Percentiles rank a stretch among this genome's conserved stretches.
Conservation (phyloP, 2,329 filamentous ascomycete genomes). For the Phialophora verrucosa region DNA sequence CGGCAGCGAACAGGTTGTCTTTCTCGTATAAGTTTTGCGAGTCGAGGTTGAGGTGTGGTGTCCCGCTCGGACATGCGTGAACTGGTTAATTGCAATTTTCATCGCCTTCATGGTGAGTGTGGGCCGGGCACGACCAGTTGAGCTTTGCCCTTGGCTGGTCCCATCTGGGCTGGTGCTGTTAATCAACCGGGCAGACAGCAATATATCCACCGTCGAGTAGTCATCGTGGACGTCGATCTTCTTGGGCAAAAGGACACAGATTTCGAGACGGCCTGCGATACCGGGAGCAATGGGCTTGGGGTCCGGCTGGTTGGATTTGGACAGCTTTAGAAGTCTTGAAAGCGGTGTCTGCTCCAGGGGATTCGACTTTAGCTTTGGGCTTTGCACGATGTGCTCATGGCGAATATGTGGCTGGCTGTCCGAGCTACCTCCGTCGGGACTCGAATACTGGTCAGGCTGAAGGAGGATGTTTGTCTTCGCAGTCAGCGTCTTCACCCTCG, state of each 20-base stretch:
- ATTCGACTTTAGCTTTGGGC: neutral
- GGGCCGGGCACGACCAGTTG: neutral
- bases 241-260: constrained; percentile 11
- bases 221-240: constrained; percentile 1
- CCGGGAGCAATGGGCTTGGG: neutral
- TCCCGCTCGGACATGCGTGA: constrained; percentile 8
- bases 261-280: neutral
- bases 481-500: neutral
- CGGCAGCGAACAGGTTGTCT: constrained; percentile 13
- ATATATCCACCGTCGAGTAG: constrained; percentile 13
- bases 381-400: neutral
- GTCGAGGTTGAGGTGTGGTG: constrained; percentile 9
- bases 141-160: neutral
- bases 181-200: neutral
- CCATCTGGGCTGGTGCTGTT: neutral
- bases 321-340: constrained; percentile 7
- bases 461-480: constrained; percentile 1
- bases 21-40: constrained; percentile 15
- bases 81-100: constrained; percentile 12
- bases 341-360: neutral
- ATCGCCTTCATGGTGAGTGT: constrained; percentile 4
- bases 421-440: neutral
- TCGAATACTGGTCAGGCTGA: neutral
- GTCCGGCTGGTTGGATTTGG: neutral
- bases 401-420: neutral